Percentiles rank a stretch among this genome's conserved stretches.
phyloP scores from a whole-genome alignment of 345 rosid genomes.

The Cochlearia excelsa region DNA sequence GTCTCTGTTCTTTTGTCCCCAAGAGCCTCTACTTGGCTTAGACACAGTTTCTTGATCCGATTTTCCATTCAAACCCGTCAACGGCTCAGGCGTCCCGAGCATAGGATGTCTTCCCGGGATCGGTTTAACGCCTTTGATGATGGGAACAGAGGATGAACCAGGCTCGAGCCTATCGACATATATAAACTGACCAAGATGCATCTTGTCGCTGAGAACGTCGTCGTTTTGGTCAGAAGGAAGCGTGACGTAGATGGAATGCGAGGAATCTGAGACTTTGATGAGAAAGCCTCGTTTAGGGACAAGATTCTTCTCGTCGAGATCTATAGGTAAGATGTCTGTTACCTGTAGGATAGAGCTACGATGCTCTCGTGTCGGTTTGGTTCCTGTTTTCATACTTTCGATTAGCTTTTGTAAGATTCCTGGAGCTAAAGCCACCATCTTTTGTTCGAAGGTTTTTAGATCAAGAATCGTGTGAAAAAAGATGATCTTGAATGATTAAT shows the following conservation, averaged over 20 bases:
- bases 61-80: not conserved
- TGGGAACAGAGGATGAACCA: constrained; percentile 77
- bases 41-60: too few species aligned
- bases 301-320: constrained; percentile 89
- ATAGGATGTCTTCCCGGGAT: constrained; percentile 87
- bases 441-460: too few species aligned
- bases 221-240: constrained; percentile 93
- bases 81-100: constrained; percentile 82
- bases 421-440: constrained; percentile 79
- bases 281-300: constrained; percentile 87
- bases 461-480: too few species aligned
- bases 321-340: constrained; percentile 92
- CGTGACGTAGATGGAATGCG: constrained; percentile 86
- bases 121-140: constrained; percentile 72
- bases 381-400: constrained; percentile 79
- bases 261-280: constrained; percentile 89
- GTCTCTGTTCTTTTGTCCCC: constrained; percentile 54
- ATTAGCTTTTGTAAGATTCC: constrained; percentile 77
- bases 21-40: constrained; percentile 55
- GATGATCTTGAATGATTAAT: too few species aligned
- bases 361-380: constrained; percentile 80
- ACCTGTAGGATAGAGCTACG: constrained; percentile 86
- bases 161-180: constrained; percentile 83
- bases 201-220: constrained; percentile 71
- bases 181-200: constrained; percentile 95